Evolutionary conservation across 306 rosid genomes (phyloP).

Genomic region (Lagenaria siceraria): DNA sequence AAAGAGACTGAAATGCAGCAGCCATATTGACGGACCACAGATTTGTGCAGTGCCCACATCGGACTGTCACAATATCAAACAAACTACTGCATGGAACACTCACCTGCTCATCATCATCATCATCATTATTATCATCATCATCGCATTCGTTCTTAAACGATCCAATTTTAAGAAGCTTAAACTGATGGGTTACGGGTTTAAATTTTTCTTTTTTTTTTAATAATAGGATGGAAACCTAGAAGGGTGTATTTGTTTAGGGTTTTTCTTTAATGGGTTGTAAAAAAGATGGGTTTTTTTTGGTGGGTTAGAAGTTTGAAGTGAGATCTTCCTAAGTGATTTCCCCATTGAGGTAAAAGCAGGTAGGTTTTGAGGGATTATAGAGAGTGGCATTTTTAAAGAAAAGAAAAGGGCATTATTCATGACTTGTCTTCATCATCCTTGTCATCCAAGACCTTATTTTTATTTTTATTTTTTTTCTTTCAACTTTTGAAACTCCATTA

Average conservation of each 20-base stretch:
- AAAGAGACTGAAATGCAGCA: conserved; percentile 82
- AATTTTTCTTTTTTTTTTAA: too few species aligned
- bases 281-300: too few species aligned
- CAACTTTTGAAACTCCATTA: neutral
- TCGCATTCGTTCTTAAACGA: neutral
- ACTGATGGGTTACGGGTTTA: neutral
- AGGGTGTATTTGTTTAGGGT: neutral
- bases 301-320: neutral
- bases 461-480: neutral
- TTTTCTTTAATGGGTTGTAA: neutral
- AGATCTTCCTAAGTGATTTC: neutral
- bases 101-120: conserved; percentile 43
- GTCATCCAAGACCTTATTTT: conserved; percentile 11
- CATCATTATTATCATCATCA: neutral
- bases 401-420: conserved; percentile 18
- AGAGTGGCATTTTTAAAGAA: conserved; percentile 21
- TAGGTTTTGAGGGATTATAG: conserved; percentile 13
- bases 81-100: conserved; percentile 98
- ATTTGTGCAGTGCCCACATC: conserved; percentile 99
- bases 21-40: conserved; percentile 99
- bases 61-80: conserved; percentile 90
- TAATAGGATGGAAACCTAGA: neutral
- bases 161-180: neutral
- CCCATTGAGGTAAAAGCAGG: conserved; percentile 10
- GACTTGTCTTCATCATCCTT: conserved; percentile 53